These are phyloP conservation scores for Luffa acutangula DNA, from an alignment of 306 rosid species.

Conservation along the genomic window DNA sequence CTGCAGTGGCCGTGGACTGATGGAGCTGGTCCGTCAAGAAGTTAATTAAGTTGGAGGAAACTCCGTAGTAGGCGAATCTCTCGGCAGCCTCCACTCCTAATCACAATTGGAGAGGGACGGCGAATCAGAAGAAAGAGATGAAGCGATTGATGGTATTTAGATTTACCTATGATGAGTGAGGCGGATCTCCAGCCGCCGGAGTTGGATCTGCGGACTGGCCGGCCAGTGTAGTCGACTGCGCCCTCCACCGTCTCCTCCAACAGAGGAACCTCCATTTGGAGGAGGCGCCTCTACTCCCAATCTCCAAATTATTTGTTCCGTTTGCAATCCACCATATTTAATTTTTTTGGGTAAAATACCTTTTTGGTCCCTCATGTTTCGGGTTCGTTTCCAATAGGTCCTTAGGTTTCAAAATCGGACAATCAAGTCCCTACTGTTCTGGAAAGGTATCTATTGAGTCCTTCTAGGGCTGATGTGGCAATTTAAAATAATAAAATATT, in stretches of 20 bases:
- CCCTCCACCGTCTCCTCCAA: conserved; percentile 19
- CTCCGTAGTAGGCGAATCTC: conserved; percentile 34
- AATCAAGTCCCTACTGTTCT: too few relatives aligned
- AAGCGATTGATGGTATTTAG: not conserved
- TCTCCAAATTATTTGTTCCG: not conserved
- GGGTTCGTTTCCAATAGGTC: too few relatives aligned
- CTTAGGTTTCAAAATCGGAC: too few relatives aligned
- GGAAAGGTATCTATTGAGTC: too few relatives aligned
- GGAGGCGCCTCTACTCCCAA: not conserved
- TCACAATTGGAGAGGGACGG: too few relatives aligned
- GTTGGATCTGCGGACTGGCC: conserved; percentile 9
- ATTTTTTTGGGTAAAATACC: too few relatives aligned
- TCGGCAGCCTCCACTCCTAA: conserved; percentile 39
- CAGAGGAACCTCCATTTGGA: not conserved
- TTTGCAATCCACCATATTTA: too few relatives aligned
- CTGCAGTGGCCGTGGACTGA: conserved; percentile 32
- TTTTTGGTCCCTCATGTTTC: too few relatives aligned
- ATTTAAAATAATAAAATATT: too few relatives aligned
- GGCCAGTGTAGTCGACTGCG: conserved; percentile 24
- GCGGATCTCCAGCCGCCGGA: conserved; percentile 49
- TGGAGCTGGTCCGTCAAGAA: conserved; percentile 28
- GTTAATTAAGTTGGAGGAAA: conserved; percentile 25
- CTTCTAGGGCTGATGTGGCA: too few relatives aligned
- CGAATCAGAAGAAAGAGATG: not conserved
- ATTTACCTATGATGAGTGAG: conserved; percentile 26